phyloP scores from a whole-genome alignment of 352 stramenopile species.

The Discostella stelligera region DNA sequence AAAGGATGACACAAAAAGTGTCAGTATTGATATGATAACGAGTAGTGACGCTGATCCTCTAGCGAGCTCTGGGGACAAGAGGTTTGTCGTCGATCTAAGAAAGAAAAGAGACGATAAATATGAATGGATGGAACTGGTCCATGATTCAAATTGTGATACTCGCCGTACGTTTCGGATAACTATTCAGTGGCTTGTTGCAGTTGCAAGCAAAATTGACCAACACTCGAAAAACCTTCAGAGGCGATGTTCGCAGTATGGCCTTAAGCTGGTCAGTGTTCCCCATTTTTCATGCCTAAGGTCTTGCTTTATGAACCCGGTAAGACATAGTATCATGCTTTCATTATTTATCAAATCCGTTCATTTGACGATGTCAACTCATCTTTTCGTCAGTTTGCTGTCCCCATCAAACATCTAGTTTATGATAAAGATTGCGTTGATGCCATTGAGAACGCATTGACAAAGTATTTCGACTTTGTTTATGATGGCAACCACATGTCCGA shows the following conservation, averaged over 20 bases:
- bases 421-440: constrained; percentile 55
- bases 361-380: background rate
- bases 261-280: constrained; percentile 73
- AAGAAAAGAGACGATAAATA: constrained; percentile 70
- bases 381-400: constrained; percentile 58
- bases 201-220: constrained; percentile 76
- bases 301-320: constrained; percentile 76
- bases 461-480: constrained; percentile 74
- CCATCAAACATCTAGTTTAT: constrained; percentile 56
- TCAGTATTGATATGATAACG: constrained; percentile 60
- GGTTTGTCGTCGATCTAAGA: constrained; percentile 67
- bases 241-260: constrained; percentile 73
- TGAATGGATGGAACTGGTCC: constrained; percentile 80
- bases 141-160: constrained; percentile 76
- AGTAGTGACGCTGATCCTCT: constrained; percentile 33
- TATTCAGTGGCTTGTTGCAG: constrained; percentile 82
- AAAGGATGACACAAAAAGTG: constrained; percentile 50
- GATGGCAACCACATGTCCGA: constrained; percentile 75
- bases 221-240: constrained; percentile 76
- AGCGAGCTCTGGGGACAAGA: constrained; percentile 38
- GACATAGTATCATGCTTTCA: constrained; percentile 11
- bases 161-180: constrained; percentile 77
- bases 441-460: constrained; percentile 56
- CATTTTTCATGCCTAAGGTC: constrained; percentile 66
- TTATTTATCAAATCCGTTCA: constrained; percentile 7